Evolutionary conservation across 768 basidiomycete genomes (phyloP).

Genomic region (Neoboletus subvelutipes): DNA sequence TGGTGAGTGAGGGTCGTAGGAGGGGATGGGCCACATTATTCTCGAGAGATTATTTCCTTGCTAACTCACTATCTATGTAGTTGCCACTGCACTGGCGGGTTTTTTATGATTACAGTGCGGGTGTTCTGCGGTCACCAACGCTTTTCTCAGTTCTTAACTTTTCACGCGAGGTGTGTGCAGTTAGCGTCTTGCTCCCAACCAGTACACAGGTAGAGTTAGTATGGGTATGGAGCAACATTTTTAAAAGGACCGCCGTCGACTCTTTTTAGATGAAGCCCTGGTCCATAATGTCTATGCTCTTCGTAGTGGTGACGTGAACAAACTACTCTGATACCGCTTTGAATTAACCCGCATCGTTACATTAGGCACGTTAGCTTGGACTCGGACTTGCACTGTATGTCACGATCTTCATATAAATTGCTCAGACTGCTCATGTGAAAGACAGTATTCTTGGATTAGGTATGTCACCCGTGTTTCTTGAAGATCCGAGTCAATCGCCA

Average conservation of each 20-base stretch:
- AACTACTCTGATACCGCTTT: neutral
- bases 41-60: neutral
- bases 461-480: neutral
- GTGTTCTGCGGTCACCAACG: neutral
- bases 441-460: constrained; percentile 2
- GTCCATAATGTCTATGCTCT: constrained; percentile 10
- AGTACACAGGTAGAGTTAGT: constrained; percentile 2
- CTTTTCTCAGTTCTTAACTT: constrained; percentile 8
- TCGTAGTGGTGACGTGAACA: constrained; percentile 6
- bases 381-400: constrained; percentile 8
- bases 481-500: neutral
- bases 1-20: neutral
- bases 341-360: neutral
- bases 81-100: neutral
- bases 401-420: neutral
- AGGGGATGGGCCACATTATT: neutral
- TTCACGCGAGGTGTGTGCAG: constrained; percentile 4
- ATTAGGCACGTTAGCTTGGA: constrained; percentile 9
- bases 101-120: constrained; percentile 12
- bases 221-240: constrained; percentile 7
- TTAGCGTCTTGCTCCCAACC: neutral
- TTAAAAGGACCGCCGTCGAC: neutral
- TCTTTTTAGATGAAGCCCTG: constrained; percentile 11
- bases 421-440: neutral
- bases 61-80: neutral